phyloP scores from a whole-genome alignment of 352 stramenopile species.

The Pythium guiyangense region DNA sequence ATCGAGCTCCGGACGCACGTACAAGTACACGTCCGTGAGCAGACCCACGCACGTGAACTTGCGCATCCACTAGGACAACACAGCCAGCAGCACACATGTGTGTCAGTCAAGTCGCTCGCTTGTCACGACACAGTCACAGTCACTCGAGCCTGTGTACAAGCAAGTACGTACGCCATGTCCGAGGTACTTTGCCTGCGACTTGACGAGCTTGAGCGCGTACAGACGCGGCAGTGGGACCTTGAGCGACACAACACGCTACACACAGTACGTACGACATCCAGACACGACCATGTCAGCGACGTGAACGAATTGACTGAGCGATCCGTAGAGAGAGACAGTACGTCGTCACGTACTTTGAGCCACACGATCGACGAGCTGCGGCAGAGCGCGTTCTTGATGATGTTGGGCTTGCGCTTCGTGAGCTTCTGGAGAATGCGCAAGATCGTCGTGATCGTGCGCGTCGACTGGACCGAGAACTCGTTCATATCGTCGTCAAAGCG shows the following conservation, averaged over 20 bases:
- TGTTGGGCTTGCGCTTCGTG: conserved; percentile 81
- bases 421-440: conserved; percentile 78
- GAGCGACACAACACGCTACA: conserved; percentile 64
- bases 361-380: conserved; percentile 73
- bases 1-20: conserved; percentile 72
- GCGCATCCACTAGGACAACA: conserved; percentile 53
- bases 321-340: too few relatives aligned
- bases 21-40: conserved; percentile 73
- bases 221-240: conserved; percentile 55
- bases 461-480: conserved; percentile 64
- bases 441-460: conserved; percentile 71
- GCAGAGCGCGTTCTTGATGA: conserved; percentile 80
- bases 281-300: too few relatives aligned
- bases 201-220: conserved; percentile 82
- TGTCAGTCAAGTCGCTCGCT: too few relatives aligned
- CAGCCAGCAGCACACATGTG: too few relatives aligned
- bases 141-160: too few relatives aligned
- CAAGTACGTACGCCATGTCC: conserved; percentile 49
- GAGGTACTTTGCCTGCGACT: conserved; percentile 82
- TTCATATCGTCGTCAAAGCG: conserved; percentile 62
- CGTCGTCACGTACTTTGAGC: conserved; percentile 73
- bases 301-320: too few relatives aligned
- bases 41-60: conserved; percentile 82
- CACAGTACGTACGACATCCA: too few relatives aligned
- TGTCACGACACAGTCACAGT: too few relatives aligned